Evolutionary conservation across 1,284 basidiomycete species (phyloP).

Genomic region (Serendipita sp.): DNA sequence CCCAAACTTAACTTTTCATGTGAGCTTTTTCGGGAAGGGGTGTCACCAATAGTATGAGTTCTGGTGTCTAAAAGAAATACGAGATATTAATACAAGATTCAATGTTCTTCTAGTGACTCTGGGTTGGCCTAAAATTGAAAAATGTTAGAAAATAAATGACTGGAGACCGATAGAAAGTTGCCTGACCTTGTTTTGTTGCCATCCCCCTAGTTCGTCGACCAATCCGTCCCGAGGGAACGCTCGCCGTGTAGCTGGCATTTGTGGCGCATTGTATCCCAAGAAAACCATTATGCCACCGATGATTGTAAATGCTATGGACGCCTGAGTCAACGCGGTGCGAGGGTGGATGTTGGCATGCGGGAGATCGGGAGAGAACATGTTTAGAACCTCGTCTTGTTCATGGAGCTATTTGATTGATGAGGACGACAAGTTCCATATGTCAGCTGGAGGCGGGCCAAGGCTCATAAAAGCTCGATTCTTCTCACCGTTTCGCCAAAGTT

Average conservation of each 20-base stretch:
- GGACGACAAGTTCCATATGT: not conserved
- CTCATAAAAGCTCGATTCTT: constrained; percentile 11
- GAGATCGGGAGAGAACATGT: constrained; percentile 81
- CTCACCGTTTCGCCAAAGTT: constrained; percentile 75
- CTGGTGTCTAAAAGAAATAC: too few relatives aligned
- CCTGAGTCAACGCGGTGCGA: constrained; percentile 43
- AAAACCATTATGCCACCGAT: constrained; percentile 24
- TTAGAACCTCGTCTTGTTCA: constrained; percentile 68
- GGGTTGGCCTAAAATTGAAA: not conserved
- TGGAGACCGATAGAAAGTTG: not conserved
- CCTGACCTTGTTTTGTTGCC: constrained; percentile 56
- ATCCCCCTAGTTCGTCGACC: constrained; percentile 55
- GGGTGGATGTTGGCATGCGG: constrained; percentile 35
- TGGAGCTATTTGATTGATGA: constrained; percentile 47
- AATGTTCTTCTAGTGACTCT: not conserved
- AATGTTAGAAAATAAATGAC: not conserved
- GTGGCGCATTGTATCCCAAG: constrained; percentile 25
- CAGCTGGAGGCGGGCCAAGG: not conserved
- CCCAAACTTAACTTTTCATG: too few relatives aligned
- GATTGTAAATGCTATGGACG: constrained; percentile 34
- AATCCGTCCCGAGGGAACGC: constrained; percentile 62
- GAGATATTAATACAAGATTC: not conserved
- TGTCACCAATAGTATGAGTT: too few relatives aligned
- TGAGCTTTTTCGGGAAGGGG: too few relatives aligned
- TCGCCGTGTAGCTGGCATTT: constrained; percentile 46